These are phyloP conservation scores for Bacidia rubella DNA, from an alignment of 495 filamentous ascomycete species.

Conservation along the genomic window DNA sequence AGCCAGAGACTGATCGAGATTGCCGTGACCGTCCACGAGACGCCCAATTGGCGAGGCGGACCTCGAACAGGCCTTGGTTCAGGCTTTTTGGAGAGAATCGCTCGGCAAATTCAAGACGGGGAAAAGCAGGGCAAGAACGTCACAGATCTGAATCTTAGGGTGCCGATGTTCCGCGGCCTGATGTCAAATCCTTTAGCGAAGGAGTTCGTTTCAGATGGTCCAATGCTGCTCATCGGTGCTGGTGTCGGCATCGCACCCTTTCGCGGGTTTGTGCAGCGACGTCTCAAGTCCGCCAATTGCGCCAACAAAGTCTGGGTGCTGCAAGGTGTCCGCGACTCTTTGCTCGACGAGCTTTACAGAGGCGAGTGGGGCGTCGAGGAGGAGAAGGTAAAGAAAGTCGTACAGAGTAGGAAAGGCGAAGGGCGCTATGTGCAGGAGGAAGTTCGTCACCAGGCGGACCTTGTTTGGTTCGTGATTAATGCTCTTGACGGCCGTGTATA, in stretches of 20 bases:
- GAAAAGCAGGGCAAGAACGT: conserved; percentile 39
- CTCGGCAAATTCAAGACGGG: conserved; percentile 50
- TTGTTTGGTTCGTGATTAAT: conserved; percentile 96
- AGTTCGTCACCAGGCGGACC: conserved; percentile 71
- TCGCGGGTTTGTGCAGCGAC: conserved; percentile 89
- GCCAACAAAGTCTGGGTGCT: conserved; percentile 99
- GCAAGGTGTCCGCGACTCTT: conserved; percentile 85
- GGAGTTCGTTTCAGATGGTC: conserved; percentile 79
- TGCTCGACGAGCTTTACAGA: conserved; percentile 87
- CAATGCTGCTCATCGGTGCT: conserved; percentile 94
- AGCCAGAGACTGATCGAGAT: conserved; percentile 81
- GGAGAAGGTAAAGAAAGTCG: conserved; percentile 81
- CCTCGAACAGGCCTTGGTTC: conserved; percentile 57
- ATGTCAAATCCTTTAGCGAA: conserved; percentile 93
- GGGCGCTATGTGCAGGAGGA: conserved; percentile 81
- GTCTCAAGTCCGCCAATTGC: conserved; percentile 89
- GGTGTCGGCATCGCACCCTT: conserved; percentile 96
- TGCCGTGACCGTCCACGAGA: conserved; percentile 87
- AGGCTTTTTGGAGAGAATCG: conserved; percentile 77
- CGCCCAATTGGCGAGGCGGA: conserved; percentile 60
- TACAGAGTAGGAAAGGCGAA: conserved; percentile 67
- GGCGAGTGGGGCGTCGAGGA: conserved; percentile 95
- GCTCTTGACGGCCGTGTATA: conserved; percentile 85
- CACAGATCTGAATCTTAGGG: conserved; percentile 44
- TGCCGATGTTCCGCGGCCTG: conserved; percentile 97